Conservation (phyloP, 139 green algal species). For the Micractinium sp. region DNA sequence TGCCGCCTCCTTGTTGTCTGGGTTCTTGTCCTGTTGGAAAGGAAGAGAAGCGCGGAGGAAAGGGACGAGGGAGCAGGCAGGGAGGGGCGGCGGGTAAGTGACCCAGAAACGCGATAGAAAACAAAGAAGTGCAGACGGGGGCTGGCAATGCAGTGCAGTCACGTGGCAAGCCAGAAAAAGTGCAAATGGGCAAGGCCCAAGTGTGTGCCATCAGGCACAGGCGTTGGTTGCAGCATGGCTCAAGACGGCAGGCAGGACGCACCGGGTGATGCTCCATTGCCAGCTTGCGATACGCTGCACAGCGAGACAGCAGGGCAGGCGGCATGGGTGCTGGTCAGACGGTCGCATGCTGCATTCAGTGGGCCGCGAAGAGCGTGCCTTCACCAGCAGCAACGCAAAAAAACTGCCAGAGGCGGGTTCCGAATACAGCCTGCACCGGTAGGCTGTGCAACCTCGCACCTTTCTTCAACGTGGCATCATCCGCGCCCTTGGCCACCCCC, state of each 20-base stretch:
- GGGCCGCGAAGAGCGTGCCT: too few relatives aligned
- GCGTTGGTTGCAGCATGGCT: background rate
- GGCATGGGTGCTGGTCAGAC: too few relatives aligned
- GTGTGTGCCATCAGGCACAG: background rate
- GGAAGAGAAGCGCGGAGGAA: background rate
- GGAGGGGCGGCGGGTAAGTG: background rate
- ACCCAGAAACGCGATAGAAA: too few relatives aligned
- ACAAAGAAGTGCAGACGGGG: too few relatives aligned
- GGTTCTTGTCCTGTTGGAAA: conserved; percentile 77
- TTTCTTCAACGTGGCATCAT: conserved; percentile 85
- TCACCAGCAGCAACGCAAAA: too few relatives aligned
- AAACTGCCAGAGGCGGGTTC: too few relatives aligned
- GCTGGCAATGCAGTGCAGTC: background rate
- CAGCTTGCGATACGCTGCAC: conserved; percentile 82
- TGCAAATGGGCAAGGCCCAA: background rate
- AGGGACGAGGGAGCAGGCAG: background rate
- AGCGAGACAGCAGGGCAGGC: background rate
- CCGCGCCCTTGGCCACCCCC: conserved; percentile 66
- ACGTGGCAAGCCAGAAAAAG: background rate
- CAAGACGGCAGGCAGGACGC: conserved; percentile 1
- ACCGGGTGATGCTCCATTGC: conserved; percentile 88
- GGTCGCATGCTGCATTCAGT: too few relatives aligned
- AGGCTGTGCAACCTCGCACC: conserved; percentile 42
- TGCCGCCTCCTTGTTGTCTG: conserved; percentile 64
- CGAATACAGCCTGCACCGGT: background rate